Evolutionary conservation across 2,329 filamentous ascomycete genomes (phyloP).

Genomic region (Botrytis byssoidea): DNA sequence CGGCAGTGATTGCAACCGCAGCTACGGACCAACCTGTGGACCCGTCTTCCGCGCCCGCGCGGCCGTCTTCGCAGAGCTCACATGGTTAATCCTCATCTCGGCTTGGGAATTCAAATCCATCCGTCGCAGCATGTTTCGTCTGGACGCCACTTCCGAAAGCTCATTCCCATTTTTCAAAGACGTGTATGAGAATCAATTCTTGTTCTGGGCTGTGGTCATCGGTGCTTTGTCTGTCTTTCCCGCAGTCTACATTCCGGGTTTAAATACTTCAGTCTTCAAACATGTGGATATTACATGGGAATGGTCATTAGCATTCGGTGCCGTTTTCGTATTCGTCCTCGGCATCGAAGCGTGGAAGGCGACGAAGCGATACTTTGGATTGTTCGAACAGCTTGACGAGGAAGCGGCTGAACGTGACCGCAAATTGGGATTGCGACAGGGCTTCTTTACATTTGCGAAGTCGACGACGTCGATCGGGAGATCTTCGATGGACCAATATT

Average conservation of each 20-base stretch:
- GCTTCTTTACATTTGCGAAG: constrained; percentile 7
- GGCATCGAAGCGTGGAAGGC: constrained; percentile 68
- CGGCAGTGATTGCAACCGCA: constrained; percentile 59
- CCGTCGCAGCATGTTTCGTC: constrained; percentile 71
- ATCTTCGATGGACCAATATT: constrained; percentile 9
- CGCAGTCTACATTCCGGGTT: constrained; percentile 64
- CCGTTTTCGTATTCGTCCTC: constrained; percentile 58
- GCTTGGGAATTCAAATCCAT: constrained; percentile 77
- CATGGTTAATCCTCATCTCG: constrained; percentile 73
- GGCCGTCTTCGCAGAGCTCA: constrained; percentile 71
- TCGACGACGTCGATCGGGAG: background rate
- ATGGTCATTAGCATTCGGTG: constrained; percentile 65
- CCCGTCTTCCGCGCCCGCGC: constrained; percentile 69
- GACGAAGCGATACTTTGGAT: constrained; percentile 51
- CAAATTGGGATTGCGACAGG: constrained; percentile 6
- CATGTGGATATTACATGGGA: constrained; percentile 66
- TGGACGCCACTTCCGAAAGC: constrained; percentile 60
- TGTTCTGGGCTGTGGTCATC: constrained; percentile 62
- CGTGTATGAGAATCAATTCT: constrained; percentile 70
- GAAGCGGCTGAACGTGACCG: background rate
- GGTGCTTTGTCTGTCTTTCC: constrained; percentile 59
- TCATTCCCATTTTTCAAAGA: constrained; percentile 64
- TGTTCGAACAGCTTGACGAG: constrained; percentile 5
- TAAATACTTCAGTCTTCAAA: constrained; percentile 65
- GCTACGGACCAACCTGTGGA: constrained; percentile 54